A percentile compares a stretch with the other conserved stretches of the same genome.
These are phyloP conservation scores for Bryoglossum gracile DNA, from an alignment of 495 filamentous ascomycete genomes.

Conservation along the genomic window DNA sequence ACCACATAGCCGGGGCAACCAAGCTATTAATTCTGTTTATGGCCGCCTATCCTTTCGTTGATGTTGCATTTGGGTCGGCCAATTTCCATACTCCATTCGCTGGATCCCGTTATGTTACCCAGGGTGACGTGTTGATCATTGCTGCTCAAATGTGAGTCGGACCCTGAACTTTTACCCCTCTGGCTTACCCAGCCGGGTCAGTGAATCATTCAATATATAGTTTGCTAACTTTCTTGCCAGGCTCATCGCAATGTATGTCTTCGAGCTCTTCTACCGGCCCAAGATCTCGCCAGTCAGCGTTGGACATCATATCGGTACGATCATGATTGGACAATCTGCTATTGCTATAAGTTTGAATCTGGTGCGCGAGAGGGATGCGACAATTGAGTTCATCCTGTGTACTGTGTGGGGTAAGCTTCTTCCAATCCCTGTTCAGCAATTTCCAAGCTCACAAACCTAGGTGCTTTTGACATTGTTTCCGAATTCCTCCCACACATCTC, in stretches of 20 bases:
- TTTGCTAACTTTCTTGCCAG: background rate
- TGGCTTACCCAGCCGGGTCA: too few relatives aligned
- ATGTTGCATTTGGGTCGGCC: conserved; percentile 30
- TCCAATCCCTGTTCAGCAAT: too few relatives aligned
- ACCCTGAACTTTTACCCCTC: too few relatives aligned
- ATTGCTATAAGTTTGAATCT: conserved; percentile 38
- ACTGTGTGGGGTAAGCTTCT: conserved; percentile 39
- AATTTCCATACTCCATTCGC: conserved; percentile 31
- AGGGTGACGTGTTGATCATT: conserved; percentile 39
- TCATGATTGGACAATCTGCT: conserved; percentile 40
- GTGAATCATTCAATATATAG: too few relatives aligned
- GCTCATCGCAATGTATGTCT: conserved; percentile 42
- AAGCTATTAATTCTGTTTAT: conserved; percentile 38
- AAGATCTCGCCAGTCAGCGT: conserved; percentile 38
- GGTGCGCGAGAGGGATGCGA: conserved; percentile 35
- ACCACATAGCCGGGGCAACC: conserved; percentile 40
- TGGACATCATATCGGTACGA: conserved; percentile 39
- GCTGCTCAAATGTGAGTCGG: conserved; percentile 30
- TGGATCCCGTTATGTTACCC: conserved; percentile 27
- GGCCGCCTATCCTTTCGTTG: conserved; percentile 40
- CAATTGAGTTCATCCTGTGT: conserved; percentile 42
- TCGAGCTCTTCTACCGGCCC: conserved; percentile 39
- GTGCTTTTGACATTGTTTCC: conserved; percentile 42
- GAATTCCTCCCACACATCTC: conserved; percentile 44
- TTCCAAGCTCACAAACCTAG: conserved; percentile 26